phyloP scores from a whole-genome alignment of 495 filamentous ascomycete genomes.

The Penicillium angulare region DNA sequence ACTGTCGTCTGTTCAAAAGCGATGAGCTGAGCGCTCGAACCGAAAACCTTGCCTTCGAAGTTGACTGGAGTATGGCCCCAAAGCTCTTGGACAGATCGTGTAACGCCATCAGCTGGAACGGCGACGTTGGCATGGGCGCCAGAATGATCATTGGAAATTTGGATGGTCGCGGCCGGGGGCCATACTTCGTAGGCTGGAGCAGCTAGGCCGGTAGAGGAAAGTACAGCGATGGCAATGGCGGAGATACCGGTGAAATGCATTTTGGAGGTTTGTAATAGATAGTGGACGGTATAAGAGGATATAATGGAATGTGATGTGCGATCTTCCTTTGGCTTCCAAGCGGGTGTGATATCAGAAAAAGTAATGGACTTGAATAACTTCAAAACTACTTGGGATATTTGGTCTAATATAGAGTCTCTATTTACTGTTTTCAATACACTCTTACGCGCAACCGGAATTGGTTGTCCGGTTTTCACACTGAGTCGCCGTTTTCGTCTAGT shows the following conservation, averaged over 20 bases:
- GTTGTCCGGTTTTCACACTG: background rate
- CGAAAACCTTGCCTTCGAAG: conserved; percentile 21
- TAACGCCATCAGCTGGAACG: conserved; percentile 7
- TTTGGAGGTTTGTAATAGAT: background rate
- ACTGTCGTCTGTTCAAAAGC: conserved; percentile 16
- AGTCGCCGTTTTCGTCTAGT: background rate
- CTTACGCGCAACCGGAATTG: background rate
- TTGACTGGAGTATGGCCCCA: conserved; percentile 21
- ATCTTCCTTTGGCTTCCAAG: background rate
- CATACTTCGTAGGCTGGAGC: conserved; percentile 3
- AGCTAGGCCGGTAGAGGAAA: conserved; percentile 10
- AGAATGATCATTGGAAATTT: too few relatives aligned
- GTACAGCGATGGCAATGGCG: conserved; percentile 14
- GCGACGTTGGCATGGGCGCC: too few relatives aligned
- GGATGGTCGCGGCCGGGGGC: too few relatives aligned
- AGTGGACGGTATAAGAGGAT: too few relatives aligned
- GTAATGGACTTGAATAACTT: background rate
- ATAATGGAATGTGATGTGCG: background rate
- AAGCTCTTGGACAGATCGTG: conserved; percentile 21
- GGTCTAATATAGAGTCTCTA: background rate
- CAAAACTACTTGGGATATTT: background rate
- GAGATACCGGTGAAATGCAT: conserved; percentile 20
- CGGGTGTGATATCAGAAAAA: background rate
- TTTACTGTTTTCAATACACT: background rate
- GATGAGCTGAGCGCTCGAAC: conserved; percentile 20